Conservation (phyloP, 805 yeast species). For the Candida nonsorbophila region DNA sequence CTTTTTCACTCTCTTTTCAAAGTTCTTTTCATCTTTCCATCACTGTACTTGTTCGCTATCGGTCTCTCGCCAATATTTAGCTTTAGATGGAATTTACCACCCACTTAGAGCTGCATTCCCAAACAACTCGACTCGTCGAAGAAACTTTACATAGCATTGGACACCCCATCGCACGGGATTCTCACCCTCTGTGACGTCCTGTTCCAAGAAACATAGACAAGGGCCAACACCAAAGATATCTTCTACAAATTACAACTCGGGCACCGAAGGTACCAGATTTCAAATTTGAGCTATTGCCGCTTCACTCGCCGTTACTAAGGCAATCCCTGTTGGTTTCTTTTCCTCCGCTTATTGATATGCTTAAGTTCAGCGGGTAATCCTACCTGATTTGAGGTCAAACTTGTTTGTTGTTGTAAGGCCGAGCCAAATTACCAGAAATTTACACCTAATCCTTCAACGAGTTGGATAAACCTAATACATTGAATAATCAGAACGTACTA, state of each 20-base stretch:
- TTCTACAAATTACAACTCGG: constrained; percentile 37
- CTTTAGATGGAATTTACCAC: constrained; percentile 36
- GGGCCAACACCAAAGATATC: constrained; percentile 23
- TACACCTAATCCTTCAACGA: constrained; percentile 6
- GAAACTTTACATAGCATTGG: constrained; percentile 20
- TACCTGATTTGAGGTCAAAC: constrained; percentile 32
- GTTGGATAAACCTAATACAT: constrained; percentile 12
- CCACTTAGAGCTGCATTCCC: constrained; percentile 39
- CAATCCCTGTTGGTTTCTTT: constrained; percentile 43
- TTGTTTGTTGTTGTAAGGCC: constrained; percentile 14
- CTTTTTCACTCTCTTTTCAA: constrained; percentile 41
- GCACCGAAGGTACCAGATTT: constrained; percentile 34
- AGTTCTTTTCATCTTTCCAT: constrained; percentile 42
- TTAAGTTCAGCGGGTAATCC: constrained; percentile 41
- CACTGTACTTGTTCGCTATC: constrained; percentile 45
- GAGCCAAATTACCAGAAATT: constrained; percentile 5
- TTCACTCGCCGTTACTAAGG: constrained; percentile 42
- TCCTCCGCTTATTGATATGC: constrained; percentile 43
- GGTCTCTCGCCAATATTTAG: constrained; percentile 44
- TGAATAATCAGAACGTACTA: constrained; percentile 4
- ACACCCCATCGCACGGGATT: constrained; percentile 31
- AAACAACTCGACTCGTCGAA: constrained; percentile 31
- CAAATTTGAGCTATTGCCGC: constrained; percentile 34
- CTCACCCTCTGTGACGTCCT: constrained; percentile 38
- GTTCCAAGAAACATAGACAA: constrained; percentile 18